Base-by-base conservation (phyloP, 2,329 filamentous ascomycete genomes). In the Cladosporium sp. region DNA sequence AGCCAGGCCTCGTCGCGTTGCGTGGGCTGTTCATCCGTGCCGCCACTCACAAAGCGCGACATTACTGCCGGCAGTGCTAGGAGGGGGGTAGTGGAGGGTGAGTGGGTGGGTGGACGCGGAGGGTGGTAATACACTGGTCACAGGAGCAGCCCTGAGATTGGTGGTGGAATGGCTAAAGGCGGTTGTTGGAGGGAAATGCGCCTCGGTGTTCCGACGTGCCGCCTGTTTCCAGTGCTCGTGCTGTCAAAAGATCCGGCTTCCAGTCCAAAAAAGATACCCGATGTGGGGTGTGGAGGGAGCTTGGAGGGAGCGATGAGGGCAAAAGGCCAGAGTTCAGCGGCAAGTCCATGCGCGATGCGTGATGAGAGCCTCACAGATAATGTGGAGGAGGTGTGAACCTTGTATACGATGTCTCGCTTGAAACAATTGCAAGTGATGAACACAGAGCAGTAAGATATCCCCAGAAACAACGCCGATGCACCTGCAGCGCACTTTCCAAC, bases 1-100 rank as follows among this genome's bases (percentile, higher is more conserved):
- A 86, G 84, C 89, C 90, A 92, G 66, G 87, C 87, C 36, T 80
- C 79, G 67, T 84, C 80, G 70, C 81, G 78, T 69, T 81, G 76
- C 5, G 76, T 77, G 32, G 81, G 79, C 26, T 77, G 70, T 8
- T 79, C 73, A 65, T 83, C 82, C 1, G 79, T 82, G 32, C 82
- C 82, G n/a, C 80, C 83, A 48, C 82, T 82, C 39, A 85, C 80
- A 71, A 85, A 85, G 59, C 82, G 81, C 26, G 82, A 84, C 76
- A 84, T 82, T 25, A 11, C 51, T 62, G 36, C 57, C 57, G 43
- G 56, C 25, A 58, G 56, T 46, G 56, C 26, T 39, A 28, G 28
- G 4, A 7, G 51, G 26, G 28, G 18, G 34, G 6, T 3, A n/a
- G 51, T 34, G 51, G 28, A 56, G 51, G 51, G 26, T 21, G 51